These are phyloP conservation scores for Zanthoxylum bungeanum DNA, from an alignment of 345 rosid species.

Conservation along the genomic window DNA sequence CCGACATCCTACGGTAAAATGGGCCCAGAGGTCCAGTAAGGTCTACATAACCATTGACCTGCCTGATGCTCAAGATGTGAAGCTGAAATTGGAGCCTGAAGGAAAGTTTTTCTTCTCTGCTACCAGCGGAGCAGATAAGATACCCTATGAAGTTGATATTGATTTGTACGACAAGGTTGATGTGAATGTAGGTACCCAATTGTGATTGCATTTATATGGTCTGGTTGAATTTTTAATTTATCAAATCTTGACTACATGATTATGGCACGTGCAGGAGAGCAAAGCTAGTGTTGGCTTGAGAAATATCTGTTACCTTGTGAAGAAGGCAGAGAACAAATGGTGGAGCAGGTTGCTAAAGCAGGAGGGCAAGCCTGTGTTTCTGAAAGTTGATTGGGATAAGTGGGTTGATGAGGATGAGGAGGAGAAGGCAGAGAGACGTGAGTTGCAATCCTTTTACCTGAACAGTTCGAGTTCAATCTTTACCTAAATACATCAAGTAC, in stretches of 20 bases:
- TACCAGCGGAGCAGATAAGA: conserved; percentile 39
- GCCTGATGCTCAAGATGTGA: conserved; percentile 55
- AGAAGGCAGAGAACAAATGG: conserved; percentile 55
- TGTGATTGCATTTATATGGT: not conserved
- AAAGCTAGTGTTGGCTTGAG: conserved; percentile 42
- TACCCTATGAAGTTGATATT: conserved; percentile 42
- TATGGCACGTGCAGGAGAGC: conserved; percentile 41
- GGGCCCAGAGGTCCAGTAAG: conserved; percentile 58
- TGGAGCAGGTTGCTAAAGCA: conserved; percentile 49
- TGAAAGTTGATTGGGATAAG: conserved; percentile 61
- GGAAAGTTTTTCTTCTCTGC: conserved; percentile 57
- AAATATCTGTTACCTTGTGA: conserved; percentile 39
- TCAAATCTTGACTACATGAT: not conserved
- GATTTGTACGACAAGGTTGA: conserved; percentile 47
- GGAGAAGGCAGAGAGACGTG: conserved; percentile 28
- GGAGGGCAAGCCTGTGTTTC: conserved; percentile 42
- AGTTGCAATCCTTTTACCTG: conserved; percentile 1
- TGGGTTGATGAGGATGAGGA: conserved; percentile 69
- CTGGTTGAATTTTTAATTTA: not conserved
- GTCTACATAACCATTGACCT: conserved; percentile 48
- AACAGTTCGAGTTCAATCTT: too few relatives aligned
- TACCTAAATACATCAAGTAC: too few relatives aligned
- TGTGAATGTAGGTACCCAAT: conserved; percentile 35
- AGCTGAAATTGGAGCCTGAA: conserved; percentile 55
- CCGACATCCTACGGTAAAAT: conserved; percentile 53